Percentiles rank a stretch among this genome's conserved stretches.
These are phyloP conservation scores for Phialocephala subalpina DNA, from an alignment of 2,329 filamentous ascomycete species.

Conservation along the genomic window DNA sequence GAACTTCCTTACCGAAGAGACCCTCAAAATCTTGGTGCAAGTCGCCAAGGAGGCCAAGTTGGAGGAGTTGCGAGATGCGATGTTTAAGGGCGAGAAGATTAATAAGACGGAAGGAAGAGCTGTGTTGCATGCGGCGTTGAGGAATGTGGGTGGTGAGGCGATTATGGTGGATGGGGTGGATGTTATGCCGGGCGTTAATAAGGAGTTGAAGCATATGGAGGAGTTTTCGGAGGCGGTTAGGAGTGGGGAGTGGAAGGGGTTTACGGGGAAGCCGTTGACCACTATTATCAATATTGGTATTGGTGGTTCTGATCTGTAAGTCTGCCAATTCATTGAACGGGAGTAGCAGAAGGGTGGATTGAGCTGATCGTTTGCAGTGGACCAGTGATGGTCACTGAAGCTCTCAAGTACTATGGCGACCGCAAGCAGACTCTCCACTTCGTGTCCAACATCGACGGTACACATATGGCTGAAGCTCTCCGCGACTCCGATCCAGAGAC, in stretches of 20 bases:
- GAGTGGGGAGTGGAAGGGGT: slow-evolving; percentile 96
- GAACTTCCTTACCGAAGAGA: slow-evolving; percentile 97
- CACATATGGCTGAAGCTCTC: slow-evolving; percentile 94
- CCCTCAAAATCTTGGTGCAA: slow-evolving; percentile 83
- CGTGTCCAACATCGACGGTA: slow-evolving; percentile 99
- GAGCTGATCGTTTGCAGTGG: slow-evolving; percentile 64
- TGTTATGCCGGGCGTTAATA: slow-evolving; percentile 92
- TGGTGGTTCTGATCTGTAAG: slow-evolving; percentile 96
- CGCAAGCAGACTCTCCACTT: slow-evolving; percentile 91
- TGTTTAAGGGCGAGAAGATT: slow-evolving; percentile 98
- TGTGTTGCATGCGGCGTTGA: slow-evolving; percentile 93
- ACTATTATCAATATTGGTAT: slow-evolving; percentile 98
- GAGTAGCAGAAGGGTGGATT: not conserved
- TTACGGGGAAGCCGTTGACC: slow-evolving; percentile 95
- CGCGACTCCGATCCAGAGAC: slow-evolving; percentile 92
- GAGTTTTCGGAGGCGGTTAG: slow-evolving; percentile 95
- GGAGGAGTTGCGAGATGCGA: slow-evolving; percentile 93
- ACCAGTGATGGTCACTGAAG: slow-evolving; percentile 98
- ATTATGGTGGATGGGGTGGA: slow-evolving; percentile 90
- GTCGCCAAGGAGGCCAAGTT: slow-evolving; percentile 91
- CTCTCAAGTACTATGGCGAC: slow-evolving; percentile 92
- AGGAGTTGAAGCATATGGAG: slow-evolving; percentile 96
- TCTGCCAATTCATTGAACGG: slow-evolving; percentile 33
- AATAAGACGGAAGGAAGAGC: slow-evolving; percentile 98
- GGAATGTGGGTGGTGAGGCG: slow-evolving; percentile 85